Evolutionary conservation across 352 stramenopile species (phyloP).

Genomic region (Phytophthora constricta): DNA sequence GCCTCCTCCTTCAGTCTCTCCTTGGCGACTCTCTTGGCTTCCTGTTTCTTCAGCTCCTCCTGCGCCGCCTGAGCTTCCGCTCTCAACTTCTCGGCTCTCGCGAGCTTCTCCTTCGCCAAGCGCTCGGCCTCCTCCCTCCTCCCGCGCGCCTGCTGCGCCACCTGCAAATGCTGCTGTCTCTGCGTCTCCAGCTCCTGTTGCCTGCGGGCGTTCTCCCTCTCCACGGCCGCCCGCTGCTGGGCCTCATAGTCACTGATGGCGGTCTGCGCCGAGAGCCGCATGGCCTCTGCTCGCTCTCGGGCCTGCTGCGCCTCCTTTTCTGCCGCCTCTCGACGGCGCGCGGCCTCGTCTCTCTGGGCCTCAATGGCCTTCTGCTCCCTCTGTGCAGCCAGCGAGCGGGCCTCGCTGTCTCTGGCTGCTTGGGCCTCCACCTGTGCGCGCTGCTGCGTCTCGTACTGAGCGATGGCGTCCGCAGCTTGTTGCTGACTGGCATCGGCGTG

Average conservation of each 20-base stretch:
- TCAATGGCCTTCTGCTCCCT: constrained; percentile 61
- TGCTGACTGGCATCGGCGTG: constrained; percentile 52
- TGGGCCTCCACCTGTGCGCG: constrained; percentile 45
- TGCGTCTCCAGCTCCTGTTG: constrained; percentile 67
- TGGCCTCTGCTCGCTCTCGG: constrained; percentile 69
- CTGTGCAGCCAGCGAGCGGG: constrained; percentile 29
- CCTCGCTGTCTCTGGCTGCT: constrained; percentile 40
- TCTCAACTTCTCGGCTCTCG: constrained; percentile 61
- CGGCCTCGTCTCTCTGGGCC: constrained; percentile 50
- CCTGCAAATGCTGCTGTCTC: constrained; percentile 63
- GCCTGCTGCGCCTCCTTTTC: constrained; percentile 65
- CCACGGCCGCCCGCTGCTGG: constrained; percentile 62
- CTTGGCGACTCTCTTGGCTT: constrained; percentile 51
- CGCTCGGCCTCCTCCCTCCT: constrained; percentile 66
- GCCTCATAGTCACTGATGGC: constrained; percentile 71
- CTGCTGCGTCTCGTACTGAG: constrained; percentile 59
- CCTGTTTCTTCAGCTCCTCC: constrained; percentile 63
- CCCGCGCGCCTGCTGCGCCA: constrained; percentile 55
- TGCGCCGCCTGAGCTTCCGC: constrained; percentile 61
- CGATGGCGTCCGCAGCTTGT: constrained; percentile 51
- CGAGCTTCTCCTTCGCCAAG: constrained; percentile 60
- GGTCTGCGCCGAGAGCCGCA: constrained; percentile 60
- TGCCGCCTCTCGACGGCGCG: constrained; percentile 57
- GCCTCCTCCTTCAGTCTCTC: constrained; percentile 59
- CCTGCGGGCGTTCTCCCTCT: constrained; percentile 68